Evolutionary conservation across 805 yeast genomes (phyloP).

Genomic region (Dipodascus geniculatus): DNA sequence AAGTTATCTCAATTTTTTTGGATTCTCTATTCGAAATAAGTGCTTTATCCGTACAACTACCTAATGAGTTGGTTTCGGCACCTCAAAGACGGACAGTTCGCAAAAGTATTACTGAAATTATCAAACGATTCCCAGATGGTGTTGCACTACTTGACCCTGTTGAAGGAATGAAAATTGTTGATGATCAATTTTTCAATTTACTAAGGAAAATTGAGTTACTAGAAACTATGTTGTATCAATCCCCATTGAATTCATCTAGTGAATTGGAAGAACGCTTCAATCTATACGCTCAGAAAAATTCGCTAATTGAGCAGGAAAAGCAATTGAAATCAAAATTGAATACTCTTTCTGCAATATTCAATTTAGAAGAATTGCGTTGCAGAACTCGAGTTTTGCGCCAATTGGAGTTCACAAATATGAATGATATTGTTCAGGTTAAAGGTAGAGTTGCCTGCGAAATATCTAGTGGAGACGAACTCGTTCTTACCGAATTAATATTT

Average conservation of each 20-base stretch:
- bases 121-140: constrained; percentile 79
- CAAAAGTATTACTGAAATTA: constrained; percentile 70
- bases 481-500: constrained; percentile 75
- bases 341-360: constrained; percentile 84
- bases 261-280: constrained; percentile 52
- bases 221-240: constrained; percentile 58
- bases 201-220: constrained; percentile 72
- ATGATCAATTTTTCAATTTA: constrained; percentile 59
- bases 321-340: constrained; percentile 49
- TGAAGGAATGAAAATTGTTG: constrained; percentile 82
- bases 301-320: constrained; percentile 46
- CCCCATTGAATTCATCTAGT: constrained; percentile 43
- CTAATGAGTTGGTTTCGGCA: constrained; percentile 46
- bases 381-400: constrained; percentile 78
- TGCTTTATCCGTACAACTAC: constrained; percentile 68
- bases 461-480: constrained; percentile 73
- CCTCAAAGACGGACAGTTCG: constrained; percentile 40
- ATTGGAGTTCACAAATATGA: constrained; percentile 70
- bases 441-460: constrained; percentile 89
- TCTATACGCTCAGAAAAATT: constrained; percentile 53
- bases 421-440: constrained; percentile 63
- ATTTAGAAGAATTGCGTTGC: constrained; percentile 84
- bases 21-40: constrained; percentile 66
- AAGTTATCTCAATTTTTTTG: constrained; percentile 76
- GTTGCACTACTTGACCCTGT: constrained; percentile 84